These are phyloP conservation scores for Sporisorium iseilematis-ciliati DNA, from an alignment of 1,284 basidiomycete species.

Conservation along the genomic window DNA sequence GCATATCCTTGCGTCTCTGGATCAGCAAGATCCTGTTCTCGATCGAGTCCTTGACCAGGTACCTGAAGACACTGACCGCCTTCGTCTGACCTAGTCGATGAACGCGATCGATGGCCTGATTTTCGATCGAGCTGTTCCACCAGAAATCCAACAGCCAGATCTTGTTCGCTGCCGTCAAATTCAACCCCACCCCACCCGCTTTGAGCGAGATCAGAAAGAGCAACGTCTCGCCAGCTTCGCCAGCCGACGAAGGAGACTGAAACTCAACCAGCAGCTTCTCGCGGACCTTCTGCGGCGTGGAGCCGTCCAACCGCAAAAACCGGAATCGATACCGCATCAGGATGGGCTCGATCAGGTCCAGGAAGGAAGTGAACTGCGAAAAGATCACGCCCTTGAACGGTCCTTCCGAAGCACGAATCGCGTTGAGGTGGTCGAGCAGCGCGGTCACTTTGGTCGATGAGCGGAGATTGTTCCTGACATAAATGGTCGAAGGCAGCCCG, in stretches of 20 bases:
- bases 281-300: constrained; percentile 88
- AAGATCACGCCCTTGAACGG: constrained; percentile 70
- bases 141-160: constrained; percentile 68
- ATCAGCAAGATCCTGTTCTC: constrained; percentile 78
- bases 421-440: constrained; percentile 78
- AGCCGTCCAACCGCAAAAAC: constrained; percentile 80
- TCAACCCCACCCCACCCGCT: constrained; percentile 87
- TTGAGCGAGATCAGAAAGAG: constrained; percentile 90
- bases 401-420: constrained; percentile 72
- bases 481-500: constrained; percentile 19
- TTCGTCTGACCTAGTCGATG: constrained; percentile 88
- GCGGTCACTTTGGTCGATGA: constrained; percentile 89
- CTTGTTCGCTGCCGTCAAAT: constrained; percentile 65
- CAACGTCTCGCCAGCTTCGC: constrained; percentile 75
- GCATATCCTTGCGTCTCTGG: constrained; percentile 91
- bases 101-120: constrained; percentile 77
- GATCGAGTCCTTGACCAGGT: constrained; percentile 92
- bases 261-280: constrained; percentile 81
- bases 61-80: constrained; percentile 89
- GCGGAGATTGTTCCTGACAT: constrained; percentile 80
- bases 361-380: constrained; percentile 71
- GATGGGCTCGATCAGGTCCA: constrained; percentile 65
- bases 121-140: constrained; percentile 74
- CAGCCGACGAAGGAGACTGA: constrained; percentile 80
- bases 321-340: constrained; percentile 51